Base-by-base conservation (phyloP, 306 rosid genomes). In the Canavalia gladiata region DNA sequence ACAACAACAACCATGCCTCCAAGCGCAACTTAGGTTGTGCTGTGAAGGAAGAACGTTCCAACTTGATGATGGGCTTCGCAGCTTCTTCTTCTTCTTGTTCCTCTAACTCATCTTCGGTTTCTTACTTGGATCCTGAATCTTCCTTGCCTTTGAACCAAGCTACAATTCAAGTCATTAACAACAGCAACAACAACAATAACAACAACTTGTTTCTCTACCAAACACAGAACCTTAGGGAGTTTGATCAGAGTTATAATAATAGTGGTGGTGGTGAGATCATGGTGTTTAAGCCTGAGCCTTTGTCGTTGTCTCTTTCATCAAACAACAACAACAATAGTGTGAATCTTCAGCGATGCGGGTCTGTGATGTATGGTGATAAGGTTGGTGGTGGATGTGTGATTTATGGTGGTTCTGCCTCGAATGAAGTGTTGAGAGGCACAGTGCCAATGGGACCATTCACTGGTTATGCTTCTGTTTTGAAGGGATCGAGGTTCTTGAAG, bases 401-500 rank as follows among this genome's bases (percentile, higher is more conserved):
- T 73, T 83, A 59, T 18, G 83, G 85, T 18, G 25, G 25, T 18
- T 67, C 78, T 66, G 39, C 77, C 80, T 56, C 75, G 81, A 18
- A 18, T 62, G 87, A 74, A n/a, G 86, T 39, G 55, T 75, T 88
- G 2, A 70, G 84, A 42, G 73, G 84, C 79, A 67, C 88, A 4
- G 89, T 64, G 9, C 90, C 91, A 2, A 75, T 89, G 5, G 94
- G 94, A n/a, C 97, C 97, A 1, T 94, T 90, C 57, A 88, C 94
- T 1, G 96, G 97, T 18, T 94, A 92, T 75, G 89, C 94, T 54
- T 88, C 94, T 18, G 58, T 94, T 64, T 81, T 92, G 78, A 94
- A 92, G 85, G 97, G 90, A 77, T 94, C 98, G 52, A 91, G 91
- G 81, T 94, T 92, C 68, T 81, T 92, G 70, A 91, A 87, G 77